phyloP scores from a whole-genome alignment of 345 rosid species.

The Eucalyptus cloeziana region DNA sequence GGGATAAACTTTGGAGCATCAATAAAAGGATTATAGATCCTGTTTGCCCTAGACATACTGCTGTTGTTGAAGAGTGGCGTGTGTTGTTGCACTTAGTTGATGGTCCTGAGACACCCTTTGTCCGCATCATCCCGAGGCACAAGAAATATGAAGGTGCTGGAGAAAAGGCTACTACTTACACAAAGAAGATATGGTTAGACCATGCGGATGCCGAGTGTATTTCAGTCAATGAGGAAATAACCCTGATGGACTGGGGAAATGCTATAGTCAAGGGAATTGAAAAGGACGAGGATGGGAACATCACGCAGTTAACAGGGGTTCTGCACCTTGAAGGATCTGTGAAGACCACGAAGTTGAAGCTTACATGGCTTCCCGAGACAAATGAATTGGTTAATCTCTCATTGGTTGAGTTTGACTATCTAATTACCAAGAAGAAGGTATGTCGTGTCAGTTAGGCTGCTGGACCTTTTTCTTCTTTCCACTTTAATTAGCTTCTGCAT shows the following conservation, averaged over 20 bases:
- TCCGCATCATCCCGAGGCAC: slow-evolving; percentile 70
- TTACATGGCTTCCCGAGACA: slow-evolving; percentile 74
- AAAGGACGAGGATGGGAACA: slow-evolving; percentile 47
- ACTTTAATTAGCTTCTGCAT: background rate
- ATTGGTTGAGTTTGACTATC: slow-evolving; percentile 48
- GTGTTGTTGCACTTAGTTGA: slow-evolving; percentile 45
- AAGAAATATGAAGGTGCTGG: slow-evolving; percentile 93
- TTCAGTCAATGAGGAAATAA: slow-evolving; percentile 67
- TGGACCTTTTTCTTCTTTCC: background rate
- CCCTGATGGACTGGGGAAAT: slow-evolving; percentile 95
- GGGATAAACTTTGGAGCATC: slow-evolving; percentile 98
- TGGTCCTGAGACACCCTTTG: slow-evolving; percentile 68
- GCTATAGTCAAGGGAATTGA: slow-evolving; percentile 60
- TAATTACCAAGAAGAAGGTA: slow-evolving; percentile 75
- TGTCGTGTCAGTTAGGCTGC: background rate
- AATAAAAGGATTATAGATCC: slow-evolving; percentile 92
- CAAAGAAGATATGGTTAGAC: slow-evolving; percentile 74
- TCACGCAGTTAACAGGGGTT: slow-evolving; percentile 45
- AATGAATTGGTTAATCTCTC: slow-evolving; percentile 47
- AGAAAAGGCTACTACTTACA: slow-evolving; percentile 75
- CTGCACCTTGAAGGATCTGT: slow-evolving; percentile 83
- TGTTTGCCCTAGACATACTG: slow-evolving; percentile 92
- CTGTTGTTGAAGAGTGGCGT: slow-evolving; percentile 56
- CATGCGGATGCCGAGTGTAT: slow-evolving; percentile 61
- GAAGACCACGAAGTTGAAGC: slow-evolving; percentile 82